These are phyloP conservation scores for Furculomyces boomerangus DNA, from an alignment of 371 early-diverging fungal species.

Conservation along the genomic window DNA sequence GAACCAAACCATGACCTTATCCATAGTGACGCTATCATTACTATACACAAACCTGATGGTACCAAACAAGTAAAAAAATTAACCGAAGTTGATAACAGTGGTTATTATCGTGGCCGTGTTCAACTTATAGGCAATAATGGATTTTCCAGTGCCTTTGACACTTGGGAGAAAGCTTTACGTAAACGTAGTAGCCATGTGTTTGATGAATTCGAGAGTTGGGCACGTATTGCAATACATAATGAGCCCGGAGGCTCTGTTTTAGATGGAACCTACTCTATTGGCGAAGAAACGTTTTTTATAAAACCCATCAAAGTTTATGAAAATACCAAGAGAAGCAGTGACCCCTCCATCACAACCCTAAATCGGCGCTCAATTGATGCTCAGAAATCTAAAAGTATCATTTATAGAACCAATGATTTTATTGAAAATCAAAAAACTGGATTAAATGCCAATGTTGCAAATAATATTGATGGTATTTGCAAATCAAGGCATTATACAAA, in stretches of 20 bases:
- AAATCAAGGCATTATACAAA: neutral
- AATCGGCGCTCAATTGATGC: constrained; percentile 8
- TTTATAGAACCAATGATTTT: constrained; percentile 3
- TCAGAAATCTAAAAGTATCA: constrained; percentile 8
- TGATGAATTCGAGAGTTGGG: constrained; percentile 41
- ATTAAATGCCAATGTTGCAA: neutral
- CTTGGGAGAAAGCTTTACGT: constrained; percentile 13
- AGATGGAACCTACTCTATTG: constrained; percentile 38
- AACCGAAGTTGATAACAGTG: constrained; percentile 23
- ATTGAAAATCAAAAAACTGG: neutral
- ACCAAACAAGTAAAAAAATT: constrained; percentile 8
- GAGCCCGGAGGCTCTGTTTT: constrained; percentile 27
- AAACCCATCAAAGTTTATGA: constrained; percentile 34
- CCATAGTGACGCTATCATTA: constrained; percentile 39
- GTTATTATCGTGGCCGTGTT: constrained; percentile 41
- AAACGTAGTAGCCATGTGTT: constrained; percentile 18
- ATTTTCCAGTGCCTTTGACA: constrained; percentile 7
- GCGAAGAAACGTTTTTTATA: constrained; percentile 40
- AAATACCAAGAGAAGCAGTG: constrained; percentile 30
- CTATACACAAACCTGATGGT: constrained; percentile 12
- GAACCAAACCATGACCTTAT: constrained; percentile 53
- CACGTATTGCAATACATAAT: constrained; percentile 34
- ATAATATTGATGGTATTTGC: neutral
- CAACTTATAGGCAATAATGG: constrained; percentile 13
- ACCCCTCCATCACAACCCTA: constrained; percentile 28